These are phyloP conservation scores for Apiospora kogelbergensis DNA, from an alignment of 2,329 filamentous ascomycete species.

Conservation along the genomic window DNA sequence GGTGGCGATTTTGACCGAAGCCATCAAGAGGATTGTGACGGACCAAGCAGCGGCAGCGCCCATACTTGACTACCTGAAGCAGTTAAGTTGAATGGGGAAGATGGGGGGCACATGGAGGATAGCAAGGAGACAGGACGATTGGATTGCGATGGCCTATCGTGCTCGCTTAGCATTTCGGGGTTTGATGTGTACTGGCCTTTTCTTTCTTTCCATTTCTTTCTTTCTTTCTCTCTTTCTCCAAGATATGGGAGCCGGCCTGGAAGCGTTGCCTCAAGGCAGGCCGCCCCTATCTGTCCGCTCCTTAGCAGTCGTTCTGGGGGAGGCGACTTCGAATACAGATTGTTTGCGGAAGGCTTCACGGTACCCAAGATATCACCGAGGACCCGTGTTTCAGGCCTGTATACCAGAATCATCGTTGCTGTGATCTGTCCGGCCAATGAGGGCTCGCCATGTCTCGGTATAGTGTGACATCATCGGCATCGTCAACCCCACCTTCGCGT, in stretches of 20 bases:
- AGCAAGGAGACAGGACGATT: neutral
- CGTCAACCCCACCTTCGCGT: neutral
- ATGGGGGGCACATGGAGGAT: neutral
- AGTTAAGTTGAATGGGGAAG: neutral
- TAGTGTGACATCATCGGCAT: constrained; percentile 12
- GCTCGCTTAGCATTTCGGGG: neutral
- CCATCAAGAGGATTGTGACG: neutral
- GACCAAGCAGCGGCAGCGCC: neutral
- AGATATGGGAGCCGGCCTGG: too few relatives aligned
- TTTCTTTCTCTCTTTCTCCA: too few relatives aligned
- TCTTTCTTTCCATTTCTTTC: too few relatives aligned
- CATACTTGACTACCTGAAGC: neutral
- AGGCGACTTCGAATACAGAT: too few relatives aligned
- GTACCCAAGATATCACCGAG: neutral
- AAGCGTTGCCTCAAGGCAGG: too few relatives aligned
- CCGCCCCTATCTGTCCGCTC: too few relatives aligned
- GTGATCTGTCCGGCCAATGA: neutral
- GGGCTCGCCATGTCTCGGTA: neutral
- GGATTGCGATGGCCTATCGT: neutral
- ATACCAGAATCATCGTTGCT: neutral
- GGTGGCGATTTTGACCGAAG: neutral
- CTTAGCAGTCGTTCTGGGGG: too few relatives aligned
- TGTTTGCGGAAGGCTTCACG: too few relatives aligned
- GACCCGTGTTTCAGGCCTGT: neutral
- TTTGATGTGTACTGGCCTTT: neutral